These are phyloP conservation scores for Pichia manshurica DNA, from an alignment of 805 yeast species.

Conservation along the genomic window DNA sequence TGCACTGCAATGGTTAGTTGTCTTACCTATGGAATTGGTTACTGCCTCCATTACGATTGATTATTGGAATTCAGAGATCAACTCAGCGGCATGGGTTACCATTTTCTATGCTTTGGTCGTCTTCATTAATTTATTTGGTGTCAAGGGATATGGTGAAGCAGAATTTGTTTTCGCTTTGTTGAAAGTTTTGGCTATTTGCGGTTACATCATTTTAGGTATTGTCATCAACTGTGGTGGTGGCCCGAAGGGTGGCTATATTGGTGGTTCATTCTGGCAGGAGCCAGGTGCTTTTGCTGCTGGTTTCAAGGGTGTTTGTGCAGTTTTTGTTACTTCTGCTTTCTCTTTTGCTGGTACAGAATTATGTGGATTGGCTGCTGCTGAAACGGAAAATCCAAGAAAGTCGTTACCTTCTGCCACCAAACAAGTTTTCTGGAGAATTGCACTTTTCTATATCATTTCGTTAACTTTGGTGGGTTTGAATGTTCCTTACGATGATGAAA, in stretches of 20 bases:
- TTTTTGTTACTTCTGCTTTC: constrained; percentile 56
- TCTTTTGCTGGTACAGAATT: constrained; percentile 65
- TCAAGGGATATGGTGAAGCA: constrained; percentile 64
- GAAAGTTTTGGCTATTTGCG: constrained; percentile 53
- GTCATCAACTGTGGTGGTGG: constrained; percentile 61
- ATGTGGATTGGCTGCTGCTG: constrained; percentile 62
- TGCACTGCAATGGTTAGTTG: constrained; percentile 49
- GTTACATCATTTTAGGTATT: constrained; percentile 52
- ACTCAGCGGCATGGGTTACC: constrained; percentile 52
- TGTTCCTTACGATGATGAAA: constrained; percentile 52
- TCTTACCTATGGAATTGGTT: constrained; percentile 49
- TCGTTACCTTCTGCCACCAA: constrained; percentile 59
- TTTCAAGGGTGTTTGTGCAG: constrained; percentile 61
- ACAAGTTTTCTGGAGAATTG: constrained; percentile 60
- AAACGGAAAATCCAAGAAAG: constrained; percentile 55
- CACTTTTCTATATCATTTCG: constrained; percentile 51
- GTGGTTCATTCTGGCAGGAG: constrained; percentile 51
- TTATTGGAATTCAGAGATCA: constrained; percentile 40
- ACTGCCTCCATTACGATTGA: constrained; percentile 48
- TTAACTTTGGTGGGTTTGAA: constrained; percentile 50
- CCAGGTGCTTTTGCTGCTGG: constrained; percentile 54
- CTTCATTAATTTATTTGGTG: constrained; percentile 53
- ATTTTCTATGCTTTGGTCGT: constrained; percentile 49
- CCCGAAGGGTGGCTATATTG: constrained; percentile 51
- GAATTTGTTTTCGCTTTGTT: constrained; percentile 51